phyloP scores from a whole-genome alignment of 345 rosid genomes.

The Bruguiera parviflora region DNA sequence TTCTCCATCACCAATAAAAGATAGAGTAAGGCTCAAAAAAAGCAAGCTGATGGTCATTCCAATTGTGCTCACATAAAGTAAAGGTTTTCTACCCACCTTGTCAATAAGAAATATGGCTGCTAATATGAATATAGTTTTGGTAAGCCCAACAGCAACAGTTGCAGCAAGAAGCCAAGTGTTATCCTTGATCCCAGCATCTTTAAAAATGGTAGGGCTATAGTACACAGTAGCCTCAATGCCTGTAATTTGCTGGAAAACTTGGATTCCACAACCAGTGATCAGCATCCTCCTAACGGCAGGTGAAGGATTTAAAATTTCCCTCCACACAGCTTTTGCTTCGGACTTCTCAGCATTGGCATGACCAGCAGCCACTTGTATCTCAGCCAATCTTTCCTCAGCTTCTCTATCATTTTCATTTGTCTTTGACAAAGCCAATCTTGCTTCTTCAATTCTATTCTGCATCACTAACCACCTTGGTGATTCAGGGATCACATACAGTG shows the following conservation, averaged over 20 bases:
- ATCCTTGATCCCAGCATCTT: slow-evolving; percentile 24
- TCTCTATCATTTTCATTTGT: slow-evolving; percentile 21
- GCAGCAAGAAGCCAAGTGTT: slow-evolving; percentile 24
- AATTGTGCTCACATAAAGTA: slow-evolving; percentile 22
- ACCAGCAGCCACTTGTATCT: slow-evolving; percentile 25
- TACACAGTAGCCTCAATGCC: slow-evolving; percentile 30
- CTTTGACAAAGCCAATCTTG: slow-evolving; percentile 20
- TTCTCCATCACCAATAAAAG: slow-evolving; percentile 7
- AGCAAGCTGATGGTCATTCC: slow-evolving; percentile 24
- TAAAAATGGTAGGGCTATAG: slow-evolving; percentile 28
- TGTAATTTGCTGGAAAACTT: slow-evolving; percentile 28
- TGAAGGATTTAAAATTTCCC: slow-evolving; percentile 19
- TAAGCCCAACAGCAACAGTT: slow-evolving; percentile 26
- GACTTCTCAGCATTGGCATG: slow-evolving; percentile 21
- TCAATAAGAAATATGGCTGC: slow-evolving; percentile 23
- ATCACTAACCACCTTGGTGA: slow-evolving; percentile 30
- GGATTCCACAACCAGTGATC: slow-evolving; percentile 28
- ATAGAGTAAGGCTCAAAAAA: slow-evolving; percentile 9
- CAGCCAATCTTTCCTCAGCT: slow-evolving; percentile 30
- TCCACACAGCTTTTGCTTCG: slow-evolving; percentile 35
- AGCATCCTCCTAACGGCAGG: slow-evolving; percentile 26
- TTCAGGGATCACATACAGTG: slow-evolving; percentile 27
- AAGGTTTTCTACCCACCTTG: slow-evolving; percentile 24
- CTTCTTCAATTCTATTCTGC: slow-evolving; percentile 25
- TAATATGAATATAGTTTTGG: slow-evolving; percentile 23